Conservation (phyloP, 2,329 filamentous ascomycete genomes). For the Chaetomiaceae sp. region DNA sequence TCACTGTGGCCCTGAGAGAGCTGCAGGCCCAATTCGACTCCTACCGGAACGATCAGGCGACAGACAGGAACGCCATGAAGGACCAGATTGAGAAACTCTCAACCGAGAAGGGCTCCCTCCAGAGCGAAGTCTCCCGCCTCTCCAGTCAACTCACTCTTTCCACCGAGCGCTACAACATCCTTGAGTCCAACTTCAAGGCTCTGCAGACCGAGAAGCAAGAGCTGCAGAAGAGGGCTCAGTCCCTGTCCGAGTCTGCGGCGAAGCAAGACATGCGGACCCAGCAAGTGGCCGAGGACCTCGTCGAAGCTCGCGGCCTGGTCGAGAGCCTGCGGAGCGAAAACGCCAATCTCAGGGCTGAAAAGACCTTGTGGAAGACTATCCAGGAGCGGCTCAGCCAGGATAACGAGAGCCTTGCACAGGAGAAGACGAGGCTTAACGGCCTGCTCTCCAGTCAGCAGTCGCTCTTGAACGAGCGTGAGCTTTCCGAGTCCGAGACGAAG, state of each 20-base stretch:
- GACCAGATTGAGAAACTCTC: slow-evolving; percentile 79
- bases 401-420: slow-evolving; percentile 77
- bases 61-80: slow-evolving; percentile 76
- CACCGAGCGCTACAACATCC: slow-evolving; percentile 79
- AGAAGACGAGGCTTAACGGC: slow-evolving; percentile 77
- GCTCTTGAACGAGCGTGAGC: slow-evolving; percentile 85
- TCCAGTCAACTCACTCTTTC: slow-evolving; percentile 78
- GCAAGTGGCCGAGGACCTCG: slow-evolving; percentile 86
- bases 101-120: slow-evolving; percentile 74
- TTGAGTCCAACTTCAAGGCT: slow-evolving; percentile 81
- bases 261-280: slow-evolving; percentile 88
- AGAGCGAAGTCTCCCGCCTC: slow-evolving; percentile 75
- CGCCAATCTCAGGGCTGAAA: slow-evolving; percentile 90
- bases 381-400: slow-evolving; percentile 85
- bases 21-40: slow-evolving; percentile 86
- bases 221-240: slow-evolving; percentile 75
- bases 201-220: slow-evolving; percentile 81
- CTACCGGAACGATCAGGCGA: slow-evolving; percentile 78
- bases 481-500: slow-evolving; percentile 74
- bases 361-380: slow-evolving; percentile 90
- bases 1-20: slow-evolving; percentile 76
- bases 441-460: slow-evolving; percentile 81
- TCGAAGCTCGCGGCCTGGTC: slow-evolving; percentile 74
- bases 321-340: slow-evolving; percentile 89
- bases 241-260: slow-evolving; percentile 74